Percentiles rank a stretch among this genome's conserved stretches.
phyloP scores from a whole-genome alignment of 2,329 filamentous ascomycete species.

The Ustilaginoidea virens region DNA sequence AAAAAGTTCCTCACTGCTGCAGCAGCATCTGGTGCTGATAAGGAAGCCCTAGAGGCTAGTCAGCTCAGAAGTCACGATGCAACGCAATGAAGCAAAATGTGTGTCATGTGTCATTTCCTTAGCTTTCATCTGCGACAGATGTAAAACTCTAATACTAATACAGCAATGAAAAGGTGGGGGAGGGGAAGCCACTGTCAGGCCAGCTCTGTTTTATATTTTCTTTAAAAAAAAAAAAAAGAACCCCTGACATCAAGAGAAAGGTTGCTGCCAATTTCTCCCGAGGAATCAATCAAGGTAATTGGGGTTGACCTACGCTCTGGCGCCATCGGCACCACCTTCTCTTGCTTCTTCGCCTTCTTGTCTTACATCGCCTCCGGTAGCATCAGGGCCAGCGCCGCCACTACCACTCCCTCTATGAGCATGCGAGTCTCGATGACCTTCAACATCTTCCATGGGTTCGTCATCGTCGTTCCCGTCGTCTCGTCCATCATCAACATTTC shows the following conservation, averaged over 20 bases:
- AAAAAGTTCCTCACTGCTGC: slow-evolving; percentile 78
- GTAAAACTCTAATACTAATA: slow-evolving; percentile 13
- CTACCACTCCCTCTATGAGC: slow-evolving; percentile 45
- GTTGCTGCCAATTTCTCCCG: no score
- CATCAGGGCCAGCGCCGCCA: slow-evolving; percentile 72
- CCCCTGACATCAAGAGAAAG: no score
- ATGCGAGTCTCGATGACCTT: slow-evolving; percentile 44
- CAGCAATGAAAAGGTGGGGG: no score
- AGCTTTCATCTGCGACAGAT: slow-evolving; percentile 12
- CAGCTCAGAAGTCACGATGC: slow-evolving; percentile 19
- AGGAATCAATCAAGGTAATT: no score
- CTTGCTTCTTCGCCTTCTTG: slow-evolving; percentile 78
- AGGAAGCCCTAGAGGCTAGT: slow-evolving; percentile 39
- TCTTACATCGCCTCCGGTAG: slow-evolving; percentile 80
- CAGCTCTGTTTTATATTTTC: no score
- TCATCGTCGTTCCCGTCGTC: slow-evolving; percentile 55
- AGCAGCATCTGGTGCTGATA: slow-evolving; percentile 51
- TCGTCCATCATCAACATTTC: slow-evolving; percentile 29
- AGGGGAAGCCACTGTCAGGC: no score
- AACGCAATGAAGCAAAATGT: not conserved
- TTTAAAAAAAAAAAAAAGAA: no score
- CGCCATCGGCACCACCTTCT: slow-evolving; percentile 90
- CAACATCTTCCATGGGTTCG: slow-evolving; percentile 41
- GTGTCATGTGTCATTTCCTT: slow-evolving; percentile 7
- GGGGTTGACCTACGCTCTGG: slow-evolving; percentile 85